A percentile compares a stretch with the other conserved stretches of the same genome.
Conservation (phyloP, 306 rosid species). For the Glycyrrhiza uralensis region DNA sequence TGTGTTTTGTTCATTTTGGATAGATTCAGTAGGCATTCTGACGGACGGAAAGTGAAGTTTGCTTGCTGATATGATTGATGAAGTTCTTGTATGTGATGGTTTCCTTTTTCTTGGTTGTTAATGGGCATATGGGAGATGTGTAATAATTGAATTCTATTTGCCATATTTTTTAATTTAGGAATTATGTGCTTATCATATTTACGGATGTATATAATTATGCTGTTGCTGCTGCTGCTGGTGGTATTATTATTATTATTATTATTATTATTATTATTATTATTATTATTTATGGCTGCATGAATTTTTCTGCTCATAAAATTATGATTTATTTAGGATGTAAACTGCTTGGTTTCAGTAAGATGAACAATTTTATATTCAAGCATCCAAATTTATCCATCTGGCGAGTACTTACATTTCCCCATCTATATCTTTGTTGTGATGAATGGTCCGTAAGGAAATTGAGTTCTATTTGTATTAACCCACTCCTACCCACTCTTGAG, state of each 20-base stretch:
- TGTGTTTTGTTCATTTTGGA: conserved; percentile 27
- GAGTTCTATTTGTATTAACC: conserved; percentile 5
- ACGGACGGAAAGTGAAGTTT: not conserved
- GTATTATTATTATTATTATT: not conserved
- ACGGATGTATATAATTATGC: not conserved
- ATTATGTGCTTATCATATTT: not conserved
- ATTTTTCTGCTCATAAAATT: conserved; percentile 11
- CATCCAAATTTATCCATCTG: conserved; percentile 5
- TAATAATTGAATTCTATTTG: not conserved
- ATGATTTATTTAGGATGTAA: not conserved
- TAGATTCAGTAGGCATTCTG: not conserved
- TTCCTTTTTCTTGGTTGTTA: not conserved
- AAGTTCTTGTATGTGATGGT: not conserved
- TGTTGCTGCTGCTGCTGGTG: no score
- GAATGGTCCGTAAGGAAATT: not conserved
- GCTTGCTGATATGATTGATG: conserved; percentile 19
- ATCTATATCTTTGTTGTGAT: not conserved
- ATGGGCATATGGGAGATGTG: not conserved
- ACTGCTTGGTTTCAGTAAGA: conserved; percentile 4
- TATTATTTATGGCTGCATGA: not conserved
- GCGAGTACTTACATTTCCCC: not conserved
- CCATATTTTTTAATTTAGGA: not conserved
- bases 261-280: not conserved
- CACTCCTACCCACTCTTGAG: conserved; percentile 16
- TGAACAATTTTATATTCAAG: not conserved